Evolutionary conservation across 345 rosid genomes (phyloP).

Genomic region (Jatropha curcas): DNA sequence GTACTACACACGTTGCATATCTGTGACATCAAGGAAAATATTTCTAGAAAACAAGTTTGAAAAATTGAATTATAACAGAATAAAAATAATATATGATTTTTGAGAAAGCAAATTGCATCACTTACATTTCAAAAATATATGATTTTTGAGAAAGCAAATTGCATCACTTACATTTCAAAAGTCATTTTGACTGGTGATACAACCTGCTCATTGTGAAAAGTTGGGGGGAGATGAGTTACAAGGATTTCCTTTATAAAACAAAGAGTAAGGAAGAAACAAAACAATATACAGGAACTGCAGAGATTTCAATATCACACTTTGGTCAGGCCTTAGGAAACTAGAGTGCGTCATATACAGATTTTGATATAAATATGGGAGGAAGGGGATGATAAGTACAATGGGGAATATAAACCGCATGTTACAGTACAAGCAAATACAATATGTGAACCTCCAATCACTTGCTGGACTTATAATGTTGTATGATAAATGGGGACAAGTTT

Average conservation of each 20-base stretch:
- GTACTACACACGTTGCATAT: slow-evolving; percentile 89
- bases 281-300: background rate
- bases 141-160: background rate
- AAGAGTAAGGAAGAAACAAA: slow-evolving; percentile 1
- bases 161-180: slow-evolving; percentile 73
- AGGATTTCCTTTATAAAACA: background rate
- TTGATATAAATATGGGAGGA: background rate
- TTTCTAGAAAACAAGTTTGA: slow-evolving; percentile 18
- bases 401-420: background rate
- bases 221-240: background rate
- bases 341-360: background rate
- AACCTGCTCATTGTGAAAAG: slow-evolving; percentile 52
- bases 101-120: background rate
- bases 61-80: slow-evolving; percentile 3
- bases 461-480: background rate
- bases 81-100: background rate
- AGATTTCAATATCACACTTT: background rate
- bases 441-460: background rate
- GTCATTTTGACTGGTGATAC: slow-evolving; percentile 96
- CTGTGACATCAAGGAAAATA: slow-evolving; percentile 38
- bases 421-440: background rate
- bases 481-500: background rate
- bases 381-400: background rate
- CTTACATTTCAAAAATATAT: slow-evolving; percentile 60
- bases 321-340: background rate